Evolutionary conservation across 257 asterid genomes (phyloP).

Genomic region (Ajuga chamaepitys): DNA sequence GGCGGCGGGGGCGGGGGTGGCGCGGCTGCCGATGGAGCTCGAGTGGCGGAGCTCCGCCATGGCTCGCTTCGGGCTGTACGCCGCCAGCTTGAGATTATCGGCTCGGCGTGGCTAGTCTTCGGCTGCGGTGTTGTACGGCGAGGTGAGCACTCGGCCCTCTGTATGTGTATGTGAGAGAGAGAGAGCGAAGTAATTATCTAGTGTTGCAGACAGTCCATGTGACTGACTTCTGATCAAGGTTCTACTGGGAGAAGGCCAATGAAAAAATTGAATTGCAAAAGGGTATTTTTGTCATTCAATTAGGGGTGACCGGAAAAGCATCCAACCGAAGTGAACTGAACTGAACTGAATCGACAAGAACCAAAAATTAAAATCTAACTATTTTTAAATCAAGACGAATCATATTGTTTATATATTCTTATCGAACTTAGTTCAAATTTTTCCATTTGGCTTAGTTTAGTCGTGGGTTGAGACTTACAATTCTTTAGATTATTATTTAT

Average conservation of each 20-base stretch:
- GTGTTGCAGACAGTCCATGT: conserved; percentile 33
- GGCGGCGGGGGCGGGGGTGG: conserved; percentile 44
- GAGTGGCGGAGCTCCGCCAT: conserved; percentile 99
- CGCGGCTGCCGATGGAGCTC: conserved; percentile 73
- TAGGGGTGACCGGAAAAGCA: too few species aligned
- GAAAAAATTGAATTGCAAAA: background rate
- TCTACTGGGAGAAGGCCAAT: background rate
- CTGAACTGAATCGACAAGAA: too few species aligned
- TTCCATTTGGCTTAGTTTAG: too few species aligned
- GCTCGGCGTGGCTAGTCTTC: conserved; percentile 13
- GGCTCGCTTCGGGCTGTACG: conserved; percentile 92
- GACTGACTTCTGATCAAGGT: conserved; percentile 19
- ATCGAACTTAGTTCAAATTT: too few species aligned
- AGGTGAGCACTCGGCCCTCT: conserved; percentile 1
- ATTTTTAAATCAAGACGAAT: too few species aligned
- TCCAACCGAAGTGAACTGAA: too few species aligned
- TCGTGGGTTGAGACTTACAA: too few species aligned
- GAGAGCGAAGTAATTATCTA: conserved; percentile 25
- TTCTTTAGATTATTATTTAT: too few species aligned
- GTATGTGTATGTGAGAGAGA: conserved; percentile 8
- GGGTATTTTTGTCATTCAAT: conserved; percentile 1
- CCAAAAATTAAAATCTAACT: too few species aligned
- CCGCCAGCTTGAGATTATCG: conserved; percentile 73
- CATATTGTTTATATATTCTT: too few species aligned
- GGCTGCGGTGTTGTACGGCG: background rate